Evolutionary conservation across 1,284 basidiomycete genomes (phyloP).

Genomic region (Hymenochaete sp.): DNA sequence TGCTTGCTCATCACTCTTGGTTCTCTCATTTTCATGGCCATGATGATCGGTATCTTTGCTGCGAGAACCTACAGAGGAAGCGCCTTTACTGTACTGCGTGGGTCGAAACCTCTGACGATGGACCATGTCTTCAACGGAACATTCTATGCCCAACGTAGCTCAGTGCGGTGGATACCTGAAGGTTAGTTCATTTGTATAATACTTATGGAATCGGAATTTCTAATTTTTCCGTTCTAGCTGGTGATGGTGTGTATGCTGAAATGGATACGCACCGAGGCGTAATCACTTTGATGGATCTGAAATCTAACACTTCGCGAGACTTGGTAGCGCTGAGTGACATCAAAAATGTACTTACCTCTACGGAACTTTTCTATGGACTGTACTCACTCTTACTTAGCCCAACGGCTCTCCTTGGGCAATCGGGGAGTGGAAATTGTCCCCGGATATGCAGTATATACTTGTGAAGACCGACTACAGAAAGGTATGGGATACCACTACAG

Average conservation of each 20-base stretch:
- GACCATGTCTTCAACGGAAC: conserved; percentile 89
- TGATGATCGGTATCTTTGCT: conserved; percentile 62
- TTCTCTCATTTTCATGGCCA: conserved; percentile 46
- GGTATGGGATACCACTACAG: conserved; percentile 30
- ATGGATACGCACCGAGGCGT: conserved; percentile 38
- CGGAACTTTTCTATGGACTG: background rate
- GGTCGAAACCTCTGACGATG: conserved; percentile 66
- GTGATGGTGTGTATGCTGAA: conserved; percentile 83
- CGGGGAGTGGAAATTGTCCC: conserved; percentile 68
- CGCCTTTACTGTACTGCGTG: conserved; percentile 37
- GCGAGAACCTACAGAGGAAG: conserved; percentile 56
- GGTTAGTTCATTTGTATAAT: conserved; percentile 39
- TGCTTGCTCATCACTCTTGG: conserved; percentile 47
- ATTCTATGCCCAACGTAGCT: conserved; percentile 42
- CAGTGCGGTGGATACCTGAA: conserved; percentile 79
- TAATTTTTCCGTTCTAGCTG: conserved; percentile 41
- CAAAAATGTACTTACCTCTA: conserved; percentile 41
- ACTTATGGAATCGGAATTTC: background rate
- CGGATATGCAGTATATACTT: conserved; percentile 82
- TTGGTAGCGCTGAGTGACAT: conserved; percentile 54
- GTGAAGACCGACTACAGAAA: conserved; percentile 68
- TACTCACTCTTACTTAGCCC: conserved; percentile 34
- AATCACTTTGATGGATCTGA: conserved; percentile 73
- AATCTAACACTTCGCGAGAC: conserved; percentile 59
- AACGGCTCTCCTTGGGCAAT: conserved; percentile 46